Base-by-base conservation (phyloP, 352 stramenopile genomes). In the Globisporangium mamillatum region DNA sequence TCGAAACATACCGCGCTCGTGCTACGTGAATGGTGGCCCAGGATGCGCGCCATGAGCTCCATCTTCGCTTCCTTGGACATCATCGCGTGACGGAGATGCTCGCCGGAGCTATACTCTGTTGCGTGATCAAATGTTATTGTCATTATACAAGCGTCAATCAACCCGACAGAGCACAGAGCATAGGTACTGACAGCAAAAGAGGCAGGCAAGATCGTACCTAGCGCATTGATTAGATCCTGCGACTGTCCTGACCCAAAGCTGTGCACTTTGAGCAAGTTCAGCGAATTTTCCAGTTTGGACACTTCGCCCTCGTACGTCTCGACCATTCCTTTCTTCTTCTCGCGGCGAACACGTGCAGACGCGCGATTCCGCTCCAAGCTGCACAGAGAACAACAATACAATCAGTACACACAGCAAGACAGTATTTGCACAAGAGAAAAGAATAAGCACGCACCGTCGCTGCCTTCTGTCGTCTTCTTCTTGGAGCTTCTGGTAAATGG, bases 291-390 rank as follows among this genome's bases (percentile, higher is more conserved):
- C 14, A 96, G 86, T 69, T 96, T 92, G n/a, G 87, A 92, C 3
- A 96, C 88, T 71, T 94, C 84, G 27, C 53, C 79, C 64, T 96
- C 88, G 68, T 94, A 96, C 24, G 86, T 94, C 67, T 96, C 88
- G 24, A 96, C 87, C 80, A 96, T 91, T 9, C 79, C 81, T 60
- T 94, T 94, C 75, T 96, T 96, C 74, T 95, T 95, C 61, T 94
- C 86, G 3, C 88, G 88, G 44, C 88, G 85, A 57, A 95, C 82
- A 60, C 86, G 78, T 16, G 88, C 88, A 4, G 88, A 94, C 20
- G 88, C 86, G 27, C 88, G 84, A 70, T 94, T 94, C 54, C 88
- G 83, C 46, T 94, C 88, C 32, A 96, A 68, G 9, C 76, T 78
- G 22, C 46, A 14, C 9, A 16, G 9, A 3, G 18, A 66, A n/a